Evolutionary conservation across 148 eudicot genomes (phyloP).

Genomic region (Rheum nobile): DNA sequence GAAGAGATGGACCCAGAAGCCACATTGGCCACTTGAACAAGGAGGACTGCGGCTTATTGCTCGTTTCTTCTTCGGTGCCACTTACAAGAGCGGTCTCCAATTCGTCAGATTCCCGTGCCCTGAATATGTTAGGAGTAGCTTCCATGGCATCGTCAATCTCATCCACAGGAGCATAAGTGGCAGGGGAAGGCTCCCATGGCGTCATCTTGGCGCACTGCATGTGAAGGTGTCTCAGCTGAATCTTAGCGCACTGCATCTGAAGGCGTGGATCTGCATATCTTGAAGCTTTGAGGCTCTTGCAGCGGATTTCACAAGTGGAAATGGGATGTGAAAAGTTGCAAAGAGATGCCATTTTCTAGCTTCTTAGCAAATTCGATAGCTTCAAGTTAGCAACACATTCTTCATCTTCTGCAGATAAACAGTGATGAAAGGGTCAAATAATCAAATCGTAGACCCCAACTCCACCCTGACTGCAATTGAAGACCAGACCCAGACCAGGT

Average conservation of each 20-base stretch:
- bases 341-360: neutral
- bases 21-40: slow-evolving; percentile 76
- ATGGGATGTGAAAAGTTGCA: neutral
- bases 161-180: slow-evolving; percentile 44
- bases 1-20: slow-evolving; percentile 80
- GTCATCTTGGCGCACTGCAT: slow-evolving; percentile 41
- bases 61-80: slow-evolving; percentile 19
- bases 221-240: slow-evolving; percentile 14
- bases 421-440: neutral
- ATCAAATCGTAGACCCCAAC: neutral
- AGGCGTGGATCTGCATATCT: slow-evolving; percentile 14
- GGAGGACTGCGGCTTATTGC: slow-evolving; percentile 20
- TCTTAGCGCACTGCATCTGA: slow-evolving; percentile 15
- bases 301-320: slow-evolving; percentile 11
- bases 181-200: slow-evolving; percentile 71
- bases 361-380: neutral
- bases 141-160: slow-evolving; percentile 34
- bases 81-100: slow-evolving; percentile 21
- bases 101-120: slow-evolving; percentile 33
- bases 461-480: neutral
- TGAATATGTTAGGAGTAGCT: slow-evolving; percentile 43
- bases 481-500: neutral
- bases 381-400: neutral
- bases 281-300: slow-evolving; percentile 11
- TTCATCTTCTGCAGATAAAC: neutral